Evolutionary conservation across 169 alveolate species (phyloP).

Genomic region (Amoebophrya sp.): DNA sequence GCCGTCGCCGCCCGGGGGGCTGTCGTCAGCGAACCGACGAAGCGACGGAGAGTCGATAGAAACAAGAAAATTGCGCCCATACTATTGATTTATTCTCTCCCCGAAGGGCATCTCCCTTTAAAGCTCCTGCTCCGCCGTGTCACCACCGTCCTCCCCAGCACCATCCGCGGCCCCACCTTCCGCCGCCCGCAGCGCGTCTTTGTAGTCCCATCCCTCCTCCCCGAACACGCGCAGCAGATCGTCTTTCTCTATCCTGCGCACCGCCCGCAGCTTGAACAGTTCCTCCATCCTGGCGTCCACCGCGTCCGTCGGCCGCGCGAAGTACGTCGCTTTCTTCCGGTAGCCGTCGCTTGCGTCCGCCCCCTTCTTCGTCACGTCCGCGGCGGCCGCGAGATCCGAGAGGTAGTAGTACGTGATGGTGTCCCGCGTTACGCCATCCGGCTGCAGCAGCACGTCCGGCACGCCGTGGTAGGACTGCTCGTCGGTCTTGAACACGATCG

Average conservation of each 20-base stretch:
- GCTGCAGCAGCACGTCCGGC: not conserved
- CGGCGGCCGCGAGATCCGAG: not conserved
- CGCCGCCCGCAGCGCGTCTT: not conserved
- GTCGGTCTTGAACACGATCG: not conserved
- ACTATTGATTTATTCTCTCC: too few species aligned
- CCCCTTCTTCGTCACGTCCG: not conserved
- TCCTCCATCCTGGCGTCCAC: not conserved
- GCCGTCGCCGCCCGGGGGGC: too few species aligned
- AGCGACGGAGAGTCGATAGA: too few species aligned
- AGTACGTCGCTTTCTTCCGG: not conserved
- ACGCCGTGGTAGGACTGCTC: not conserved
- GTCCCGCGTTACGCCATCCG: not conserved
- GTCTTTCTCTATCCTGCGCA: not conserved
- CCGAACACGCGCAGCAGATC: not conserved
- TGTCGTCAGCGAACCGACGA: too few species aligned
- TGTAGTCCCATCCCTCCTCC: not conserved
- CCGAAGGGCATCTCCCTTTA: too few species aligned
- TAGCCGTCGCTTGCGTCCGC: not conserved
- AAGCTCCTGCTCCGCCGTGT: too few species aligned
- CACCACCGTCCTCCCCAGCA: too few species aligned
- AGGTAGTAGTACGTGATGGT: not conserved
- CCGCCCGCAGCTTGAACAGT: not conserved
- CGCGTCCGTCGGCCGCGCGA: not conserved
- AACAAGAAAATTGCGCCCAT: too few species aligned
- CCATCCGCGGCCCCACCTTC: too few species aligned